These are phyloP conservation scores for Fusarium fujikuroi DNA, from an alignment of 2,329 filamentous ascomycete genomes.

Conservation along the genomic window DNA sequence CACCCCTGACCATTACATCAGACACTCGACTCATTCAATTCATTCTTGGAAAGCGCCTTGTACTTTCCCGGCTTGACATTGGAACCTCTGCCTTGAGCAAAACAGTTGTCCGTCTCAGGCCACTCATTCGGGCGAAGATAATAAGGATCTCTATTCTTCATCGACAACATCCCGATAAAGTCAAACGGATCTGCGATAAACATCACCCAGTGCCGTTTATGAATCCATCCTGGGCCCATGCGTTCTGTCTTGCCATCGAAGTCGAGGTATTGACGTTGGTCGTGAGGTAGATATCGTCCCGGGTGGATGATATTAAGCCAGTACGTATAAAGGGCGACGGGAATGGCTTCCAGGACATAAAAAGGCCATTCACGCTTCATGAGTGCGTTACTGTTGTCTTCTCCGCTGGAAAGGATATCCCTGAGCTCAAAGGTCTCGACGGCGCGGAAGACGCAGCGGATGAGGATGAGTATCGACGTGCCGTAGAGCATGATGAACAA, in stretches of 20 bases:
- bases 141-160: slow-evolving; percentile 38
- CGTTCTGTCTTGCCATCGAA: slow-evolving; percentile 52
- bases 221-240: slow-evolving; percentile 43
- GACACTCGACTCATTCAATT: slow-evolving; percentile 2
- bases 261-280: slow-evolving; percentile 53
- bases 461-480: slow-evolving; percentile 40
- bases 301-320: slow-evolving; percentile 58
- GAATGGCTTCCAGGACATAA: slow-evolving; percentile 56
- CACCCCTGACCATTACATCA: slow-evolving; percentile 18
- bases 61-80: slow-evolving; percentile 27
- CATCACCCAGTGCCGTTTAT: slow-evolving; percentile 35
- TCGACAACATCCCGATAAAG: slow-evolving; percentile 39
- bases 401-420: slow-evolving; percentile 14
- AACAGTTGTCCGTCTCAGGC: slow-evolving; percentile 32
- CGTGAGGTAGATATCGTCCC: slow-evolving; percentile 53
- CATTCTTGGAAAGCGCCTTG: slow-evolving; percentile 16
- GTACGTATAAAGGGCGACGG: slow-evolving; percentile 56
- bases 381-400: slow-evolving; percentile 42
- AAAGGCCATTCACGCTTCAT: slow-evolving; percentile 59
- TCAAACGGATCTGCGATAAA: slow-evolving; percentile 38
- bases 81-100: slow-evolving; percentile 40
- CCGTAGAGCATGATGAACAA: slow-evolving; percentile 44
- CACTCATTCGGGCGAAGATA: slow-evolving; percentile 37
- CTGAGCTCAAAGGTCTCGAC: slow-evolving; percentile 40
- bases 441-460: slow-evolving; percentile 42